phyloP scores from a whole-genome alignment of 495 filamentous ascomycete species.

The Hamigera avellanea region DNA sequence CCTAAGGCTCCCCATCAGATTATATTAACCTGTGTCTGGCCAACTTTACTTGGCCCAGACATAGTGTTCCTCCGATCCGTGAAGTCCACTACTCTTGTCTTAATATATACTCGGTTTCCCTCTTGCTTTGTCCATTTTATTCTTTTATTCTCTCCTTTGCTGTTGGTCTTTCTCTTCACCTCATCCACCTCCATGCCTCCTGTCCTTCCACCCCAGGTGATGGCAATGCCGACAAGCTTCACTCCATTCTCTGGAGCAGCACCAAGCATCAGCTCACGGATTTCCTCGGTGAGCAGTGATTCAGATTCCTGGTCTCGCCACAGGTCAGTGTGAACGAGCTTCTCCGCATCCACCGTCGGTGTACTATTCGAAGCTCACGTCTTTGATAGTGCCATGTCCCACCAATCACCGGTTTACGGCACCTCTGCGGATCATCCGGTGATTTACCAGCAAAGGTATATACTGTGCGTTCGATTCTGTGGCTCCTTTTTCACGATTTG shows the following conservation, averaged over 20 bases:
- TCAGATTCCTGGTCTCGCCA: slow-evolving; percentile 28
- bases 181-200: slow-evolving; percentile 22
- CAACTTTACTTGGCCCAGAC: too few relatives aligned
- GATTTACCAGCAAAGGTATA: slow-evolving; percentile 36
- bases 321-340: slow-evolving; percentile 22
- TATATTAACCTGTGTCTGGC: neutral
- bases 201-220: slow-evolving; percentile 18
- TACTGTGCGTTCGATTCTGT: slow-evolving; percentile 4
- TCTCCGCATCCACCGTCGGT: neutral
- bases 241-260: slow-evolving; percentile 23
- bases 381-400: slow-evolving; percentile 21
- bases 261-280: slow-evolving; percentile 20
- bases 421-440: slow-evolving; percentile 21
- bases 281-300: slow-evolving; percentile 21
- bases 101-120: too few relatives aligned
- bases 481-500: slow-evolving; percentile 4
- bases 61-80: too few relatives aligned
- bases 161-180: slow-evolving; percentile 3
- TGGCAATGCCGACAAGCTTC: slow-evolving; percentile 22
- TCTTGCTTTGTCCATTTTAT: neutral
- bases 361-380: slow-evolving; percentile 17
- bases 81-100: too few relatives aligned
- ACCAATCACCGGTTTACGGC: slow-evolving; percentile 21
- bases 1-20: neutral
- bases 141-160: neutral